Evolutionary conservation across 1,284 basidiomycete genomes (phyloP).

Genomic region (Puccinia hordei): DNA sequence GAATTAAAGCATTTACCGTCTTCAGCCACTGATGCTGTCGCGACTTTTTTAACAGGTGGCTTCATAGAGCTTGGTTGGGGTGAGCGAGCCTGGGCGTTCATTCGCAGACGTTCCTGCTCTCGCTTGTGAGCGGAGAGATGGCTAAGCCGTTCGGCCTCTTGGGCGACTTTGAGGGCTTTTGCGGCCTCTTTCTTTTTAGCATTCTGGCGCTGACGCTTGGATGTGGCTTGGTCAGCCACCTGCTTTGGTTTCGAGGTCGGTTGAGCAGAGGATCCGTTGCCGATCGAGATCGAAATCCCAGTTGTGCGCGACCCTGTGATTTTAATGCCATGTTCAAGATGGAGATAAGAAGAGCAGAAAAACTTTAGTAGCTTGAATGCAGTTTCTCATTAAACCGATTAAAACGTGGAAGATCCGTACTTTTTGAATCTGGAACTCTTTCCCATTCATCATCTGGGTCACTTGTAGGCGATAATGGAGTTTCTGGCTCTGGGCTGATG

Average conservation of each 20-base stretch:
- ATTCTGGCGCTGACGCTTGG: slow-evolving; percentile 49
- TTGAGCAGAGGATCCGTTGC: neutral
- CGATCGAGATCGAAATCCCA: neutral
- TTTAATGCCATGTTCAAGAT: neutral
- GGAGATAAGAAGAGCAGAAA: neutral
- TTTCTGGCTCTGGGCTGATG: slow-evolving; percentile 25
- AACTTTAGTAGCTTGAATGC: neutral
- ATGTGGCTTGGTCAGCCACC: slow-evolving; percentile 2
- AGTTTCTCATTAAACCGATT: neutral
- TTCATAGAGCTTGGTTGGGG: slow-evolving; percentile 6
- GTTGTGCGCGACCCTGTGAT: slow-evolving; percentile 14
- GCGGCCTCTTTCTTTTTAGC: slow-evolving; percentile 49
- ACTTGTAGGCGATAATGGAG: slow-evolving; percentile 17
- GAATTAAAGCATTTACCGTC: slow-evolving; percentile 5
- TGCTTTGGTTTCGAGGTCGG: neutral
- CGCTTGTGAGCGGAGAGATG: slow-evolving; percentile 41
- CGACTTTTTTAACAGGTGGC: neutral
- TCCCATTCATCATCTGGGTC: slow-evolving; percentile 46
- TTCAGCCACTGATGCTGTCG: slow-evolving; percentile 4
- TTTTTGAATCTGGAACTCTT: slow-evolving; percentile 40
- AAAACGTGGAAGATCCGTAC: neutral
- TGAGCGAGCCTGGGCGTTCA: slow-evolving; percentile 32
- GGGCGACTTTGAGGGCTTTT: slow-evolving; percentile 34
- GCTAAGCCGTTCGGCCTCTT: slow-evolving; percentile 36
- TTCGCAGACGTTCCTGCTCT: slow-evolving; percentile 33